Percentiles rank a stretch among this genome's conserved stretches.
Conservation (phyloP, 192 early-diverging fungal genomes). For the Endogone sp. region DNA sequence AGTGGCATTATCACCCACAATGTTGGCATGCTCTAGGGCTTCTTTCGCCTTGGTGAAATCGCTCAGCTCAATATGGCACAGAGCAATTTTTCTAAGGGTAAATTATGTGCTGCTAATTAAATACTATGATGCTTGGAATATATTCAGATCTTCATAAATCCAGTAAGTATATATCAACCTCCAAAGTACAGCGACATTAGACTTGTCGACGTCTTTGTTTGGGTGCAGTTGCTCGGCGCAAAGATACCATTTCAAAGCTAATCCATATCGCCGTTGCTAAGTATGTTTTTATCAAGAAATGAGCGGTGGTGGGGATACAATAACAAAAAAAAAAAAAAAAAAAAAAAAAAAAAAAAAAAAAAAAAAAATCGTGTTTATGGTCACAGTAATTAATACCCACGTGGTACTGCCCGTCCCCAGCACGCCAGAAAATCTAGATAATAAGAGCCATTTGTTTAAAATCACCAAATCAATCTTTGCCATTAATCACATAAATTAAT, state of each 20-base stretch:
- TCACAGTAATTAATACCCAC: no score
- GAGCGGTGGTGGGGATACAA: no score
- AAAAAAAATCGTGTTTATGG: no score
- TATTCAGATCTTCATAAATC: not conserved
- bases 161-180: no score
- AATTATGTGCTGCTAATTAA: no score
- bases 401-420: not conserved
- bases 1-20: slow-evolving; percentile 9
- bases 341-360: no score
- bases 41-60: slow-evolving; percentile 11
- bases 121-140: no score
- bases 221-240: not conserved
- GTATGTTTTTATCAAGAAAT: no score
- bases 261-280: not conserved
- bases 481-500: no score
- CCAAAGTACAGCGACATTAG: not conserved
- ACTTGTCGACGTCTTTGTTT: not conserved
- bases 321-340: no score
- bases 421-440: not conserved
- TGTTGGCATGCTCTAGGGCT: slow-evolving; percentile 6
- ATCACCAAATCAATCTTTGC: no score
- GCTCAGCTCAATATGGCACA: slow-evolving; percentile 15
- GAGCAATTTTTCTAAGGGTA: slow-evolving; percentile 22
- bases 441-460: no score
- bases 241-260: not conserved